Evolutionary conservation across 1,284 basidiomycete genomes (phyloP).

Genomic region (Naganishia liquefaciens): DNA sequence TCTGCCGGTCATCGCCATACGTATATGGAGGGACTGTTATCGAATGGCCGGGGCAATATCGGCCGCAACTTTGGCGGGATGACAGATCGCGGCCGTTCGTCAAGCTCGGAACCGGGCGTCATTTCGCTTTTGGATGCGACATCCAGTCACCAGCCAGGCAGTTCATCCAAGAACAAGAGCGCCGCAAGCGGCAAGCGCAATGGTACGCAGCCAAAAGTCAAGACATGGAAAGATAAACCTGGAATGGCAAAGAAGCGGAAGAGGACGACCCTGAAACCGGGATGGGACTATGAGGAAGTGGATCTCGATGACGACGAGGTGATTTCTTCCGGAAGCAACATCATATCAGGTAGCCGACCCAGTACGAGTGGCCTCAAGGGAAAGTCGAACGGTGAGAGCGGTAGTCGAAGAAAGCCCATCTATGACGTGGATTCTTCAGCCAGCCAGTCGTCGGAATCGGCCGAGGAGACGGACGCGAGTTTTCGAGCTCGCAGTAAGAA

Average conservation of each 20-base stretch:
- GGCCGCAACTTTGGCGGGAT: neutral
- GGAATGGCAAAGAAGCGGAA: constrained; percentile 27
- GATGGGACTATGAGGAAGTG: constrained; percentile 9
- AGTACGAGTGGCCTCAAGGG: constrained; percentile 9
- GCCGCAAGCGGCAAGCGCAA: neutral
- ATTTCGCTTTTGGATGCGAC: neutral
- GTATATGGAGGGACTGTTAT: constrained; percentile 12
- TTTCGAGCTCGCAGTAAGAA: neutral
- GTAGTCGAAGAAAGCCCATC: neutral
- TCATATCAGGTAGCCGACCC: neutral
- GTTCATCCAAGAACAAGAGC: neutral
- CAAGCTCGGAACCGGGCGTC: neutral
- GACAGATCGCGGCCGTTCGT: neutral
- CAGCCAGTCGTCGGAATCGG: constrained; percentile 6
- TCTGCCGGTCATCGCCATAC: no score
- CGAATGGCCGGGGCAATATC: neutral
- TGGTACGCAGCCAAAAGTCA: neutral
- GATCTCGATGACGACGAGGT: constrained; percentile 8
- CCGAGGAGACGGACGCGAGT: constrained; percentile 16
- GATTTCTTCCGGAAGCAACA: neutral
- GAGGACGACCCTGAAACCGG: neutral
- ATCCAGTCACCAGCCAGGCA: constrained; percentile 2
- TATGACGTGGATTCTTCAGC: constrained; percentile 13
- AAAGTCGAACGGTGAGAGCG: neutral
- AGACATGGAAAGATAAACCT: constrained; percentile 24